Evolutionary conservation across 495 filamentous ascomycete species (phyloP).

Genomic region (Poronia punctata): DNA sequence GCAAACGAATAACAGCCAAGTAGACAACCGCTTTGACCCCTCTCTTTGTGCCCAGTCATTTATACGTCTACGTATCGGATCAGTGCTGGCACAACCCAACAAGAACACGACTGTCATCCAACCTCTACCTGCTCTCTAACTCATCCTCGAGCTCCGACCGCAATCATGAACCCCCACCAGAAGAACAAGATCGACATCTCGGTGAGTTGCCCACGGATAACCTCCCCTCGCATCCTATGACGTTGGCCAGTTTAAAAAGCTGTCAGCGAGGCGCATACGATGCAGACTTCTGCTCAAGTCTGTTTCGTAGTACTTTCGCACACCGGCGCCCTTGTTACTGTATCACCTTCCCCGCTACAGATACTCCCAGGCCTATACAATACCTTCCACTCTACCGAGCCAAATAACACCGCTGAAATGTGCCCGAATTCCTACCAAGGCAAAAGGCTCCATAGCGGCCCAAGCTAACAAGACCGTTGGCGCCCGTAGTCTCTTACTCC

Average conservation of each 20-base stretch:
- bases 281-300: no score
- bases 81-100: background rate
- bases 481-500: constrained; percentile 65
- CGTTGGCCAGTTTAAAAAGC: no score
- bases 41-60: background rate
- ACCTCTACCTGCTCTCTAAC: background rate
- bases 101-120: background rate
- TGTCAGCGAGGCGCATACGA: no score
- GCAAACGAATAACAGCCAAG: background rate
- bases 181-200: constrained; percentile 94
- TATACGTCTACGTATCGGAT: background rate
- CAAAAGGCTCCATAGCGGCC: constrained; percentile 8
- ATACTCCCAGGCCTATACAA: no score
- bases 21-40: background rate
- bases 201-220: constrained; percentile 48
- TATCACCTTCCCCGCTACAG: no score
- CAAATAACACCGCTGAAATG: no score
- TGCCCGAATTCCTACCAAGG: no score
- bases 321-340: no score
- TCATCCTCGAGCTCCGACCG: background rate
- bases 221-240: constrained; percentile 7
- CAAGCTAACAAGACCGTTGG: constrained; percentile 10
- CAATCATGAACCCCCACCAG: constrained; percentile 83
- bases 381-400: no score
- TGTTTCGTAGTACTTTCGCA: no score